These are phyloP conservation scores for Exsudoporus frostii DNA, from an alignment of 768 basidiomycete species.

Conservation along the genomic window DNA sequence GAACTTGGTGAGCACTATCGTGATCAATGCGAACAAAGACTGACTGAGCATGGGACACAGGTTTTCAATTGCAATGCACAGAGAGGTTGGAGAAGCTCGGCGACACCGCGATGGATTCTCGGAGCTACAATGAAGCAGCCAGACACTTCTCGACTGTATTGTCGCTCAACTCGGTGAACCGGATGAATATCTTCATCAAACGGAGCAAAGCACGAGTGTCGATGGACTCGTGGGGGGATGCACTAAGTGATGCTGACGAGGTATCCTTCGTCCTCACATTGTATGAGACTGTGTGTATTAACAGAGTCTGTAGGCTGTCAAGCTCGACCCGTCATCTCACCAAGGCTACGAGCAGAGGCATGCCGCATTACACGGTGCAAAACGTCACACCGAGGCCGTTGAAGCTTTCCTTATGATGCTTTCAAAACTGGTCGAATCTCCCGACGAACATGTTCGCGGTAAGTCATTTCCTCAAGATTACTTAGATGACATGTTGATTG, in stretches of 20 bases:
- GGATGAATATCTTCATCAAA: background rate
- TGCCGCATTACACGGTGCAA: background rate
- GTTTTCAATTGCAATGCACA: too few relatives aligned
- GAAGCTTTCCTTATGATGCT: constrained; percentile 5
- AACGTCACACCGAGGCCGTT: too few relatives aligned
- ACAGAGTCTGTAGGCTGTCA: background rate
- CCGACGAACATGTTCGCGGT: background rate
- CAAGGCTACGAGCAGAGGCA: constrained; percentile 1
- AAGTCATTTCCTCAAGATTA: background rate
- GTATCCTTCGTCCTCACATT: too few relatives aligned
- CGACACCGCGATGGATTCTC: background rate
- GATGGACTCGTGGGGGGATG: background rate
- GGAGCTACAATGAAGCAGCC: background rate
- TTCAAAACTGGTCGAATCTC: too few relatives aligned
- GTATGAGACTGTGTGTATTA: too few relatives aligned
- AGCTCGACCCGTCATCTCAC: too few relatives aligned
- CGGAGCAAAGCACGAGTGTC: background rate
- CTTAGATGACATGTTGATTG: background rate
- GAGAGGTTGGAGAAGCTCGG: constrained; percentile 3
- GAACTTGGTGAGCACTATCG: background rate
- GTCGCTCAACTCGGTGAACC: background rate
- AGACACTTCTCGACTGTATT: background rate
- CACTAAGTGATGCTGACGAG: constrained; percentile 2
- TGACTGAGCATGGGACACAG: too few relatives aligned
- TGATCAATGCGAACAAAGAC: background rate